Evolutionary conservation across 2,329 filamentous ascomycete genomes (phyloP).

Genomic region (Penicillium aurantiogriseum): DNA sequence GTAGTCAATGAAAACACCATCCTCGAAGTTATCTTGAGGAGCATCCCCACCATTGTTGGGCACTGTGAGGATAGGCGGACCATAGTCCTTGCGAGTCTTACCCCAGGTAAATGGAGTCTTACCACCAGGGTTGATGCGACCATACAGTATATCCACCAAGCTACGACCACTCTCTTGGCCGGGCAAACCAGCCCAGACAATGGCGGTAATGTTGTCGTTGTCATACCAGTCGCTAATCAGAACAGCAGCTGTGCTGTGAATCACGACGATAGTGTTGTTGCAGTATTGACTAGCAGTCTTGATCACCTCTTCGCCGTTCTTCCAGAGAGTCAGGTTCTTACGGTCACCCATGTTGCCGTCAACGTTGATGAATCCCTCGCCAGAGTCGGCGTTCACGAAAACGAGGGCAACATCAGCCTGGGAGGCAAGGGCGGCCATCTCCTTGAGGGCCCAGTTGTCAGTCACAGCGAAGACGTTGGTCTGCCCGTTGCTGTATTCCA

Average conservation of each 20-base stretch:
- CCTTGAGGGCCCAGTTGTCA: constrained; percentile 55
- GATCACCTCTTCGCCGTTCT: constrained; percentile 75
- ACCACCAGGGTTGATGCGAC: constrained; percentile 60
- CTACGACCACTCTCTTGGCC: constrained; percentile 75
- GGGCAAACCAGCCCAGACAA: constrained; percentile 72
- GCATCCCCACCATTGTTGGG: constrained; percentile 57
- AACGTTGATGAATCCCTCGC: constrained; percentile 81
- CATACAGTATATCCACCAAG: constrained; percentile 71
- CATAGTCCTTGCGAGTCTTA: constrained; percentile 53
- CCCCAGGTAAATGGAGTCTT: constrained; percentile 64
- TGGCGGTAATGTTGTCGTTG: constrained; percentile 68
- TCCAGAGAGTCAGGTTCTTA: constrained; percentile 89
- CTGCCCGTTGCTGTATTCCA: constrained; percentile 53
- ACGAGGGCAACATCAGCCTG: constrained; percentile 64
- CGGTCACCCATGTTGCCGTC: constrained; percentile 85
- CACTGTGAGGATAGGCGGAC: constrained; percentile 55
- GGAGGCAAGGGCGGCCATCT: constrained; percentile 52
- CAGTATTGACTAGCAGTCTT: constrained; percentile 73
- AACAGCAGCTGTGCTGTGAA: constrained; percentile 81
- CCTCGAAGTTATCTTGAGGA: constrained; percentile 59
- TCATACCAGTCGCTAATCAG: constrained; percentile 63
- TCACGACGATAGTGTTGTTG: constrained; percentile 87
- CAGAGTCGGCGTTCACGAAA: constrained; percentile 83
- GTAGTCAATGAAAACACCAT: constrained; percentile 60
- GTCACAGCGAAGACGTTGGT: constrained; percentile 62